Evolutionary conservation across 306 rosid species (phyloP), one percentile per base, ranked within the genome.

Genomic region (Fragaria nilgerrensis): DNA sequence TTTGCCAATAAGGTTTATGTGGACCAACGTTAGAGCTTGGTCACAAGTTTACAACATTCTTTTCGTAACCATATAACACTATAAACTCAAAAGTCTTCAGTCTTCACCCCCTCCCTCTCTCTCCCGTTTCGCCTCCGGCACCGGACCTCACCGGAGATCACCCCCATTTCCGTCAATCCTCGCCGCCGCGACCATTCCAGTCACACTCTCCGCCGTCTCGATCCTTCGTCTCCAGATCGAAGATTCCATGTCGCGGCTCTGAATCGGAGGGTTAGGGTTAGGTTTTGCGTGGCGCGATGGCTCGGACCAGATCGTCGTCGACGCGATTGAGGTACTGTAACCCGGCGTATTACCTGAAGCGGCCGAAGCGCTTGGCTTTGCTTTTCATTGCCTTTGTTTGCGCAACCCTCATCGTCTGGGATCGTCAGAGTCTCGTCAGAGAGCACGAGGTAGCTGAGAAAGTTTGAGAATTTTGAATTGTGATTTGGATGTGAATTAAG

Each of bases 291-390:
- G 83, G 53, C 66, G 76, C 25, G 75, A 87, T 95, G 99, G 99
- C 91, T 32, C 86, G 97, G 86, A 82, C 77, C 79, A 89, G 96
- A 87, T 88, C 97, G 52, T 82, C 87, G 59, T 73, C 81, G 9
- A 75, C 86, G 71, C 85, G 77, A 49, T 89, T 90, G 91, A 90
- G 92, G 79, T 88, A 87, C 53, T 95, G 92, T 32, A 72, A 95
- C 56, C 97, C 97, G 3, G 80, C 91, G 62, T 92, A 95, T 83
- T 95, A 95, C 76, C 88, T 95, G 29, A 92, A 90, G 90, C 85
- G 99, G 17, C 99, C 99, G 19, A 88, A 90, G 82, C 92, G 97
- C 55, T 67, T 92, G 70, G 97, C 99, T 75, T 66, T 95, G 84
- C 93, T 95, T n/a, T 85, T 95, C 89, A 86, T 95, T 19, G 87